phyloP scores from a whole-genome alignment of 305 asterid species.

The Fraxinus baroniana region DNA sequence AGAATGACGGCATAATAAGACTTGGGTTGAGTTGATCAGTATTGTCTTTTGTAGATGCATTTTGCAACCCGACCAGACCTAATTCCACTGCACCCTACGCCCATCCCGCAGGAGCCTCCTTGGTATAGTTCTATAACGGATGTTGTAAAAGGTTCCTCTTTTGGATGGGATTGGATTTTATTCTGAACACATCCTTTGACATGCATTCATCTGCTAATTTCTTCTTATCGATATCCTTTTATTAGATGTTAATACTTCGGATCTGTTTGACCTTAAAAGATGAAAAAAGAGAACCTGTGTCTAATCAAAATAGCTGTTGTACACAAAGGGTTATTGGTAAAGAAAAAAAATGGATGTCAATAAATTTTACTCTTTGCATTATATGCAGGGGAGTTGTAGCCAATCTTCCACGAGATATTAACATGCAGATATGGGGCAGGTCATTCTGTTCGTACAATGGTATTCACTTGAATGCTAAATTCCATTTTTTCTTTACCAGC shows the following conservation, averaged over 20 bases:
- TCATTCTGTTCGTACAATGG: conserved; percentile 56
- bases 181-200: background rate
- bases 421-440: conserved; percentile 49
- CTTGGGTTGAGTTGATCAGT: background rate
- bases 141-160: background rate
- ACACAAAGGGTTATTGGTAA: background rate
- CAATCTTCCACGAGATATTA: conserved; percentile 31
- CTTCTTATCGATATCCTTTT: background rate
- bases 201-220: background rate
- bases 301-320: background rate
- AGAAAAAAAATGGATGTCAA: background rate
- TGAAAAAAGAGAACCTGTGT: background rate
- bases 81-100: background rate
- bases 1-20: background rate
- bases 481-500: background rate
- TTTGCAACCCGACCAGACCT: background rate
- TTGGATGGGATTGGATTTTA: background rate
- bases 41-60: background rate
- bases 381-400: conserved; percentile 47
- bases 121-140: background rate
- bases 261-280: conserved; percentile 7
- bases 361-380: conserved; percentile 20
- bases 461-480: conserved; percentile 29
- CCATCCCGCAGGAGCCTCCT: background rate
- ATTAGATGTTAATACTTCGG: background rate